Evolutionary conservation across 495 filamentous ascomycete genomes (phyloP), one percentile per base, ranked within the genome.

Genomic region (Aspergillus baeticus): DNA sequence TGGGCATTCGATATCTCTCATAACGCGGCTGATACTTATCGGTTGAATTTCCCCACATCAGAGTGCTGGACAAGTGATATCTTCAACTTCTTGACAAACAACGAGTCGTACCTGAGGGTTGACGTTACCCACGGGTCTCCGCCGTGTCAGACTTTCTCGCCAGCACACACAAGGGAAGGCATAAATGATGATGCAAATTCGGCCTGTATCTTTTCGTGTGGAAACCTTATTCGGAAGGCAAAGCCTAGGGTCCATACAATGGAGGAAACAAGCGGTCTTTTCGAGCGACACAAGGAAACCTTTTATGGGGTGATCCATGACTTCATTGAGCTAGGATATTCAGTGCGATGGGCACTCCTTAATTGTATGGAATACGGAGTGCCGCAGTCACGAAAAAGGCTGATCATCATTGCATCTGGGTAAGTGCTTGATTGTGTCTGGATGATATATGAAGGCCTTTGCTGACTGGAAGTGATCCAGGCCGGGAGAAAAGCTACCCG

Each of bases 121-220:
- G 91, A 96, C 60, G 74, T 96, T 17, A 73, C 88, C 2, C 92
- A 97, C 52, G 67, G 93, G 0, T 94, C 89, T 0, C 90, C 91
- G 0, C 92, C 93, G 0, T 98, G 93, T 47, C 89, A 94, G 56
- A 83, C 82, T 6, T 96, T 87, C 69, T 95, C 89, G 0, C 83
- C 85, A 0, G 89, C 88, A 0, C 89, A 96, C 54, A 93, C 89
- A 0, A 68, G 78, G 3, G 59, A 75, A 0, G 82, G 84, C 1
- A 72, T 77, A 10, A 77, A 89, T 35, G 91, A 95, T 44, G 90
- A 92, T 2, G 74, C 68, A 6, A 96, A 96, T 53, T 83, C 82
- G 0, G 86, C 87, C 0, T 82, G 86, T 0, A 70, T 93, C 0
- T 92, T 87, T 60, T 83, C 84, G 0, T 82, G 87, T 5, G 66